phyloP scores from a whole-genome alignment of 768 basidiomycete genomes.

The Leccinum pellstonianum region DNA sequence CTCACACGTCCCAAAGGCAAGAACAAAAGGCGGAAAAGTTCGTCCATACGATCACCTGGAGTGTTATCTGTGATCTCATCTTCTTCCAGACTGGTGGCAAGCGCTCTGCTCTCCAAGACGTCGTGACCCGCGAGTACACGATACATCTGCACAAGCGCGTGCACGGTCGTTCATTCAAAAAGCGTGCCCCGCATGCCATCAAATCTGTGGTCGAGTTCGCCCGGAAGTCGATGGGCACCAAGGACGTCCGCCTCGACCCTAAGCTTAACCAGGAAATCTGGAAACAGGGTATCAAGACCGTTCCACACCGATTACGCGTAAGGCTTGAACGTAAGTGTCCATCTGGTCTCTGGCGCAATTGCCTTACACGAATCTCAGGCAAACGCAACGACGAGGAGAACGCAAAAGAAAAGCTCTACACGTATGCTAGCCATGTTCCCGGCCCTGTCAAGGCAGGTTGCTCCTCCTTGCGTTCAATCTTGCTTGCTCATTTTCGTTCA shows the following conservation, averaged over 20 bases:
- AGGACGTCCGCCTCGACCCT: constrained; percentile 92
- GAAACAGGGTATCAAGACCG: constrained; percentile 90
- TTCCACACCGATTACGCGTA: constrained; percentile 88
- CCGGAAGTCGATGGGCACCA: constrained; percentile 92
- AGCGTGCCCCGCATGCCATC: constrained; percentile 94
- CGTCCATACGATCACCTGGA: constrained; percentile 26
- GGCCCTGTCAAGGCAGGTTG: constrained; percentile 76
- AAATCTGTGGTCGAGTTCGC: constrained; percentile 94
- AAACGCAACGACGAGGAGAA: constrained; percentile 99
- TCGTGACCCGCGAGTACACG: constrained; percentile 98
- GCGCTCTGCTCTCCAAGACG: constrained; percentile 97
- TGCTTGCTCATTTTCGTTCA: constrained; percentile 8
- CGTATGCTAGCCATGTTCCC: constrained; percentile 80
- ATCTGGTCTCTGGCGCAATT: neutral
- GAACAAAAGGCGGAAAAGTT: constrained; percentile 34
- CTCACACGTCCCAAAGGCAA: constrained; percentile 39
- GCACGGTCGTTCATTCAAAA: constrained; percentile 93
- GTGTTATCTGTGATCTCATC: neutral
- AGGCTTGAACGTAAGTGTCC: constrained; percentile 82
- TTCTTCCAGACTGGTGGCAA: constrained; percentile 59
- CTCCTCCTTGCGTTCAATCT: neutral
- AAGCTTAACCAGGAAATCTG: constrained; percentile 96
- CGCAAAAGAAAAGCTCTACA: constrained; percentile 97
- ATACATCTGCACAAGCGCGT: constrained; percentile 96
- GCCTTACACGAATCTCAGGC: constrained; percentile 44